Evolutionary conservation across 2,329 filamentous ascomycete species (phyloP).

Genomic region (Mariannaea sp.): DNA sequence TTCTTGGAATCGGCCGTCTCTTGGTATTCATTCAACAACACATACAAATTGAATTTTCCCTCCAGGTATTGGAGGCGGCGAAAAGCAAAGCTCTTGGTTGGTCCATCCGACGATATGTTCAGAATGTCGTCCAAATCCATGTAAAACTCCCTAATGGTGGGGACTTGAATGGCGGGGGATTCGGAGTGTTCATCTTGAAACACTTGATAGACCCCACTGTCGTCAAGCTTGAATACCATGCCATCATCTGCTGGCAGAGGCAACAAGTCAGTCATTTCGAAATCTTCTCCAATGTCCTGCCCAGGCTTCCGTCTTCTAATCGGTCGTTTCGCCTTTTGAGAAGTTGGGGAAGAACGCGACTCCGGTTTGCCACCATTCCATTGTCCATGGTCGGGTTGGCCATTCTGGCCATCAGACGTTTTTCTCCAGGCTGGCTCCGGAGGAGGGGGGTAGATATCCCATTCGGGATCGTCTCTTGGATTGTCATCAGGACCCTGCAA

Average conservation of each 20-base stretch:
- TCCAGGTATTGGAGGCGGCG: conserved; percentile 93
- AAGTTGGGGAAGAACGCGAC: conserved; percentile 26
- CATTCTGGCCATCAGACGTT: conserved; percentile 31
- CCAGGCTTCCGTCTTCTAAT: conserved; percentile 79
- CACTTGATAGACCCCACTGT: conserved; percentile 88
- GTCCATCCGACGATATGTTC: conserved; percentile 90
- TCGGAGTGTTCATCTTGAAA: conserved; percentile 71
- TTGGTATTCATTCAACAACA: conserved; percentile 93
- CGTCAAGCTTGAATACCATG: conserved; percentile 79
- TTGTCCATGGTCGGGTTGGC: conserved; percentile 21
- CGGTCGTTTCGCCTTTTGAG: conserved; percentile 48
- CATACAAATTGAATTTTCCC: conserved; percentile 95
- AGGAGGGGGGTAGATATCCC: conserved; percentile 89
- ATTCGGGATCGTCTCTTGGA: conserved; percentile 80
- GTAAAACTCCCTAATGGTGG: conserved; percentile 92
- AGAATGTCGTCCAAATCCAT: conserved; percentile 89
- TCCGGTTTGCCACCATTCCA: conserved; percentile 21
- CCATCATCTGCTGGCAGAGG: conserved; percentile 73
- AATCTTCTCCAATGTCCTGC: conserved; percentile 89
- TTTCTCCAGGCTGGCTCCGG: conserved; percentile 83
- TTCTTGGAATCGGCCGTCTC: conserved; percentile 98
- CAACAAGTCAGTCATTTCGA: conserved; percentile 76
- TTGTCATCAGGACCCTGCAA: conserved; percentile 83
- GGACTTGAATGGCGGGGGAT: conserved; percentile 78
- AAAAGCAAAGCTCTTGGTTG: conserved; percentile 96